Evolutionary conservation across 345 rosid genomes (phyloP).

Genomic region (Ceriops decandra): DNA sequence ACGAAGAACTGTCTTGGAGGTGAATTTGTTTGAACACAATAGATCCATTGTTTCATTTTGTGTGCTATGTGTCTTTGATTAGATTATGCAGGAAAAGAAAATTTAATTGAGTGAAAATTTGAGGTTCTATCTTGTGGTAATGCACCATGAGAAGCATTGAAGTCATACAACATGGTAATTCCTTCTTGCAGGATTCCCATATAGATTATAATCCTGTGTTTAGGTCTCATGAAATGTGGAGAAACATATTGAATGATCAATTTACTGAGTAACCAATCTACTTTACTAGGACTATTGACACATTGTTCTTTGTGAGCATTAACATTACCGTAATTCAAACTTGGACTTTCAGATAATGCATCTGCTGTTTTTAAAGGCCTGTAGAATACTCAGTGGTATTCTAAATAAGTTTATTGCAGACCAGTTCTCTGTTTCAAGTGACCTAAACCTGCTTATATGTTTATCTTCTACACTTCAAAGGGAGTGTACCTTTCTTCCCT

Average conservation of each 20-base stretch:
- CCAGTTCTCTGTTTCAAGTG: neutral
- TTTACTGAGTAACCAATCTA: neutral
- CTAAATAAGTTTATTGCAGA: neutral
- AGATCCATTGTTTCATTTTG: neutral
- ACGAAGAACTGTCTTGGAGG: conserved; percentile 88
- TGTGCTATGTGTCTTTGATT: conserved; percentile 6
- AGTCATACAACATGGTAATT: neutral
- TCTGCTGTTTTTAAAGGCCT: no score
- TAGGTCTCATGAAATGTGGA: neutral
- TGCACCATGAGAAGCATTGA: neutral
- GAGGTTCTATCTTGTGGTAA: neutral
- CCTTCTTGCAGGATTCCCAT: neutral
- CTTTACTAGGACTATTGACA: no score
- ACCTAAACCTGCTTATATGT: neutral
- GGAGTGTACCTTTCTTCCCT: neutral
- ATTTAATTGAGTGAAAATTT: neutral
- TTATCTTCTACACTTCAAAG: neutral
- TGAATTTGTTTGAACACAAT: conserved; percentile 24
- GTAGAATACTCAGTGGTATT: neutral
- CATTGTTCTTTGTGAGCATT: no score
- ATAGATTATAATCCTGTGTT: neutral
- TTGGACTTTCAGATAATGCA: no score
- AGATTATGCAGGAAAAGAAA: neutral
- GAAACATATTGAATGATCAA: no score
- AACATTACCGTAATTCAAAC: no score